Base-by-base conservation (phyloP, 208 protist genomes). In the Crithidia acanthocephali region DNA sequence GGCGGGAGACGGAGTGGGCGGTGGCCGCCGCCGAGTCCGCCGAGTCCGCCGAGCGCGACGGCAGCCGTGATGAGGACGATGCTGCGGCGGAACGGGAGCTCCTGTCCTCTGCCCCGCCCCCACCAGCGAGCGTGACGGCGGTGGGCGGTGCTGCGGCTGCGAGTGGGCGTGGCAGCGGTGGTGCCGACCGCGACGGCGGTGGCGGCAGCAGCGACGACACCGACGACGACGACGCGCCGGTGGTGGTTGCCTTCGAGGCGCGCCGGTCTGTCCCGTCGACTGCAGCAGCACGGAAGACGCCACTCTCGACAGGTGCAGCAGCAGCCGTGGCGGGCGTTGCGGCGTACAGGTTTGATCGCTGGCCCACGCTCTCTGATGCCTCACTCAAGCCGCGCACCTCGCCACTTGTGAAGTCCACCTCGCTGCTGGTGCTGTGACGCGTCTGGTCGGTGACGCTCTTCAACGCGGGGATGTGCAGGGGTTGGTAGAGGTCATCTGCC, bases 21-120 rank as follows among this genome's bases (percentile, higher is more conserved):
- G n/a, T n/a, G n/a, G n/a, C n/a, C n/a, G n/a, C n/a, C n/a, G n/a
- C n/a, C n/a, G n/a, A n/a, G n/a, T n/a, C n/a, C n/a, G 44, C 44
- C 10, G 57, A 64, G 7, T 71, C 64, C 0, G 20, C 37, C n/a
- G 72, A 71, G 32, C 32, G 72, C 35, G 56, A 61, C 47, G 61
- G 72, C 70, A 57, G 53, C 64, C 11, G 59, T 42, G 50, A 42
- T 0, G n/a, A 33, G 4, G 25, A 33, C 57, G 57, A 50, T 3
- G 57, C 2, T 4, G 57, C n/a, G 3, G 59, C 18, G 5, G 63
- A 18, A 28, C 18, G 10, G 2, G 40, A n/a, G 9, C 35, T 18
- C 30, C 47, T 37, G 45, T 20, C 18, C 16, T 48, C 13, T 6
- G 16, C 37, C 13, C 37, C 37, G 13, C 13, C 37, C 37, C 13